Percentiles rank a stretch among this genome's conserved stretches.
These are phyloP conservation scores for Phytophthora constricta DNA, from an alignment of 352 stramenopile species.

Conservation along the genomic window DNA sequence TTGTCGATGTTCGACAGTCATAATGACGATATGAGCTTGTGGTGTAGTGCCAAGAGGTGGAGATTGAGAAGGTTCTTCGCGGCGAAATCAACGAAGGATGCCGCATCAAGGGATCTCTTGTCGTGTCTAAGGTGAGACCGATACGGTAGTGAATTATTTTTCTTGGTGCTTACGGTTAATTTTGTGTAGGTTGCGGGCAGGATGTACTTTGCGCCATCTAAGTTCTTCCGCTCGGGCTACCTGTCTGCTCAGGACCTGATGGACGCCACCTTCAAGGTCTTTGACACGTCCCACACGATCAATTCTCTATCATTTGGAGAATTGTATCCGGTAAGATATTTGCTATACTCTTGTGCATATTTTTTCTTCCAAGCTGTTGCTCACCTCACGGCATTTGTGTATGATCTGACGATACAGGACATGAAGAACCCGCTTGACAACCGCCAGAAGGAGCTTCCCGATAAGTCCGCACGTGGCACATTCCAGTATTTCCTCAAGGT, in stretches of 20 bases:
- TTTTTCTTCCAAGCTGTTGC: too few relatives aligned
- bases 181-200: conserved; percentile 67
- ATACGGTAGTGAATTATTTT: background rate
- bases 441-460: conserved; percentile 60
- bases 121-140: conserved; percentile 71
- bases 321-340: conserved; percentile 59
- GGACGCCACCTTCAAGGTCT: conserved; percentile 74
- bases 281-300: conserved; percentile 80
- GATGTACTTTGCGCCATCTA: conserved; percentile 85
- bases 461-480: conserved; percentile 57
- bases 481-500: conserved; percentile 91
- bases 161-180: conserved; percentile 14
- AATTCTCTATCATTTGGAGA: conserved; percentile 76
- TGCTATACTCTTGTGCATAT: background rate
- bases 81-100: conserved; percentile 82
- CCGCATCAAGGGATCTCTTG: conserved; percentile 71
- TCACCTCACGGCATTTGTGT: too few relatives aligned
- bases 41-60: conserved; percentile 71
- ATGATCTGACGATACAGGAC: conserved; percentile 59
- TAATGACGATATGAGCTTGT: background rate
- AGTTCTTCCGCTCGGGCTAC: conserved; percentile 85
- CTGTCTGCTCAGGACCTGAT: conserved; percentile 66
- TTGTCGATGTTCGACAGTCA: background rate
- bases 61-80: conserved; percentile 80
- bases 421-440: conserved; percentile 88